A percentile compares a stretch with the other conserved stretches of the same genome.
Evolutionary conservation across 2,329 filamentous ascomycete species (phyloP).

Genomic region (Apiospora kogelbergensis): DNA sequence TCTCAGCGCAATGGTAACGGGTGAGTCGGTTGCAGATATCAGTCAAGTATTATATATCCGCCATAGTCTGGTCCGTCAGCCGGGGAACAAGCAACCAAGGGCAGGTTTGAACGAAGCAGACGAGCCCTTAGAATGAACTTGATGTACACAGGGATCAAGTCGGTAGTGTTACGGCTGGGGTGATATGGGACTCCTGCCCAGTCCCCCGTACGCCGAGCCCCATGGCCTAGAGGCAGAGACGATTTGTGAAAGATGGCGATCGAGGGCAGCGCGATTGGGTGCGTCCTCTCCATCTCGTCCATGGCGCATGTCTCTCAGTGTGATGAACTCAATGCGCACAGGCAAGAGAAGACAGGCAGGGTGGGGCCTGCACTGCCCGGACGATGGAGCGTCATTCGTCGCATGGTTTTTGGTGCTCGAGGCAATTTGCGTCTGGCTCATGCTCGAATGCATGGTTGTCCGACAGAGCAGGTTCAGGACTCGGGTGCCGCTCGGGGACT

Average conservation of each 20-base stretch:
- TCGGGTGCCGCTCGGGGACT: too few relatives aligned
- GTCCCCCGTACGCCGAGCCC: not conserved
- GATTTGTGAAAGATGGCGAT: too few relatives aligned
- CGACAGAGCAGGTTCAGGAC: not conserved
- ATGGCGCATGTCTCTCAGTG: not conserved
- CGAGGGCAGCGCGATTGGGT: not conserved
- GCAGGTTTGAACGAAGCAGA: not conserved
- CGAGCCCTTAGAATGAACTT: not conserved
- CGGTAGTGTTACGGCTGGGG: not conserved
- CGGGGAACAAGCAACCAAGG: not conserved
- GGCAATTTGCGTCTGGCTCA: conserved; percentile 7
- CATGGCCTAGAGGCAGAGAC: not conserved
- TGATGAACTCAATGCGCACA: not conserved
- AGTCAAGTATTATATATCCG: not conserved
- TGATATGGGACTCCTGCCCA: conserved; percentile 1
- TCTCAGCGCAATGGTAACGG: not conserved
- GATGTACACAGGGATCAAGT: not conserved
- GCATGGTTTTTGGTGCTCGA: not conserved
- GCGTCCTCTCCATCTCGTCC: not conserved
- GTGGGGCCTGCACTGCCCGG: conserved; percentile 6
- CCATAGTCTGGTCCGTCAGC: not conserved
- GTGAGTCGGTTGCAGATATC: not conserved
- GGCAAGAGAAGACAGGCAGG: not conserved
- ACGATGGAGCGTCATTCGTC: conserved; percentile 3
- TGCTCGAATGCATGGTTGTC: conserved; percentile 1